phyloP scores from a whole-genome alignment of 306 rosid genomes.

The Dryas drummondii region DNA sequence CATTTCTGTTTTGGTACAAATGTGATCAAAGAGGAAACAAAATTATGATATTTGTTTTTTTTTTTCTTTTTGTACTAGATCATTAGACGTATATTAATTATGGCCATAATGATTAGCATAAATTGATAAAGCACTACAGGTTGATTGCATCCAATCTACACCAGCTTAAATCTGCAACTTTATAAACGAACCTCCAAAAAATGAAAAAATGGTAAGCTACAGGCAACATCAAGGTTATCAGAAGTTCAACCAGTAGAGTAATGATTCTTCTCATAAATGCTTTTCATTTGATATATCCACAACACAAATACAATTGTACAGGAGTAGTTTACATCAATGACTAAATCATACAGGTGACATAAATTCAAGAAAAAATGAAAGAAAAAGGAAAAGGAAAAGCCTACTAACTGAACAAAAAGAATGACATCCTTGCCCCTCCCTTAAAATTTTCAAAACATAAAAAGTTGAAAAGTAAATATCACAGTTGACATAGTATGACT shows the following conservation, averaged over 20 bases:
- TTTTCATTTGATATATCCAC: neutral
- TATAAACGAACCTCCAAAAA: neutral
- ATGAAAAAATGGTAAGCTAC: neutral
- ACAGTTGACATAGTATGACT: slow-evolving; percentile 32
- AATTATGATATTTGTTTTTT: too few species aligned
- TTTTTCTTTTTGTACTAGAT: too few species aligned
- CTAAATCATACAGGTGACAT: slow-evolving; percentile 8
- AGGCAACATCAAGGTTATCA: neutral
- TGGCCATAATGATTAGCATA: too few species aligned
- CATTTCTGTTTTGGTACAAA: too few species aligned
- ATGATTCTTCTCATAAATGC: neutral
- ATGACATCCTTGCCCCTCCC: too few species aligned
- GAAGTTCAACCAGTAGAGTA: neutral
- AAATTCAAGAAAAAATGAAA: neutral
- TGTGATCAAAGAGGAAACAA: too few species aligned
- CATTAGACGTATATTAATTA: too few species aligned
- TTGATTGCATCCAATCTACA: too few species aligned
- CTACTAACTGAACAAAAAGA: neutral
- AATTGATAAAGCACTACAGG: too few species aligned
- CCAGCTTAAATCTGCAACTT: neutral
- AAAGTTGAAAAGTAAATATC: slow-evolving; percentile 1
- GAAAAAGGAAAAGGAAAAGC: neutral
- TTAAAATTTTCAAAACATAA: slow-evolving; percentile 1
- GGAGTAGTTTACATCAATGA: slow-evolving; percentile 3
- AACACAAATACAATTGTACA: neutral